phyloP scores from a whole-genome alignment of 2,329 filamentous ascomycete genomes.

The Fusarium solani-melongenae region DNA sequence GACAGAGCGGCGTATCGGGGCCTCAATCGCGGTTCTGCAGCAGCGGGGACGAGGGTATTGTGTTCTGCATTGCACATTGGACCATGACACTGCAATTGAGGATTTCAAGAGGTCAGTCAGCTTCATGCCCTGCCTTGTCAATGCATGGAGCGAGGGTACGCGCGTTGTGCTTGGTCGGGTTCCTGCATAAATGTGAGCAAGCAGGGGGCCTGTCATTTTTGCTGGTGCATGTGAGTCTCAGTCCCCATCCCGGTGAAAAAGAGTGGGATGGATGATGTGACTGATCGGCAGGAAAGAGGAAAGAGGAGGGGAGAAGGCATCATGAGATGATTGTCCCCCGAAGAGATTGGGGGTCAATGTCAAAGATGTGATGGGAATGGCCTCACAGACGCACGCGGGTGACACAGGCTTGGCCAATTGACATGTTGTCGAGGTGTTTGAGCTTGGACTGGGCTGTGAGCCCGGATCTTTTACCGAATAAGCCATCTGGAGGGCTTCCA shows the following conservation, averaged over 20 bases:
- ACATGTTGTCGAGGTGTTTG: not conserved
- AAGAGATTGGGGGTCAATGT: not conserved
- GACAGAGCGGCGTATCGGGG: not conserved
- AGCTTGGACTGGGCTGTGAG: not conserved
- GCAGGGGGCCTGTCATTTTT: slow-evolving; percentile 31
- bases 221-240: slow-evolving; percentile 12
- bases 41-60: not conserved
- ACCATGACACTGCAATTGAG: slow-evolving; percentile 2
- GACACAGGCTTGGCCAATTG: not conserved
- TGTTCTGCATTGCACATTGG: slow-evolving; percentile 1
- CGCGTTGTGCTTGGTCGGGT: slow-evolving; percentile 33
- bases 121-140: slow-evolving; percentile 6
- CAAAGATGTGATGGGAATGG: slow-evolving; percentile 23
- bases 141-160: not conserved
- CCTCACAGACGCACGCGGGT: slow-evolving; percentile 7
- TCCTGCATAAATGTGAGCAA: slow-evolving; percentile 41
- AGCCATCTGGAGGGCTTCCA: not conserved
- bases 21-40: slow-evolving; percentile 12
- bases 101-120: not conserved
- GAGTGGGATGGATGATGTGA: slow-evolving; percentile 10
- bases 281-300: slow-evolving; percentile 18
- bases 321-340: slow-evolving; percentile 5
- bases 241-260: slow-evolving; percentile 9
- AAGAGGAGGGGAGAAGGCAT: not conserved
- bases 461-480: slow-evolving; percentile 6